Base-by-base conservation (phyloP, 225 moss, liverwort and hornwort species). In the Bryum argenteum region DNA sequence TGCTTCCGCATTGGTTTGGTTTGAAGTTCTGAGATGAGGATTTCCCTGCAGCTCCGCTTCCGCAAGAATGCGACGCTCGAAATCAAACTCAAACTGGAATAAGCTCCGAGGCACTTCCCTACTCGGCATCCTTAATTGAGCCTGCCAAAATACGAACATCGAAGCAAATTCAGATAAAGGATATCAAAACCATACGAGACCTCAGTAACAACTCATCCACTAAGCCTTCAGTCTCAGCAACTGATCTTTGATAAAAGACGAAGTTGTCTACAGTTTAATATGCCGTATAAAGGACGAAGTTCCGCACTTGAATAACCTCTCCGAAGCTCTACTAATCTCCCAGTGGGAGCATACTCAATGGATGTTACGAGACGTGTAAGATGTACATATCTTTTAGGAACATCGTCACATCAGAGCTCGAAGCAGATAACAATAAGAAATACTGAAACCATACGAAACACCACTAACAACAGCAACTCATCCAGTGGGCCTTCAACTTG, bases 31-130 rank as follows among this genome's bases (percentile, higher is more conserved):
- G 37, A 66, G 67, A 77, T 85, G 83, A 43, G 75, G 56, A 72
- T 81, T 83, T 70, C 87, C 83, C 72, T 82, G 86, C 39, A 85
- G 84, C 64, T 89, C 94, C 65, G 81, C 85, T 78, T 94, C 97
- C 38, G 92, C 91, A 77, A 98, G 66, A 56, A 98, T 94, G 80
- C 94, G 87, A 63, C 91, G 88, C 84, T 98, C 97, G 54, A 98
- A 65, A 71, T 98, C 94, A 72, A 94, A 98, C 71, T 98, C 91
- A 71, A 98, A 89, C 58, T 79, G 89, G 61, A 98, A 98, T 37
- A 89, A 75, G 84, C 94, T 88, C 69, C 94, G 89, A 9, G 92
- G 87, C 19, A 98, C 92, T 66, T 94, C 97, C n/a, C 82, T 87
- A 77, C 81, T 90, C 69, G 85, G 93, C 65, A 89, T 71, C 67